These are phyloP conservation scores for Scolecobasidium constrictum DNA, from an alignment of 2,329 filamentous ascomycete species.

Conservation along the genomic window DNA sequence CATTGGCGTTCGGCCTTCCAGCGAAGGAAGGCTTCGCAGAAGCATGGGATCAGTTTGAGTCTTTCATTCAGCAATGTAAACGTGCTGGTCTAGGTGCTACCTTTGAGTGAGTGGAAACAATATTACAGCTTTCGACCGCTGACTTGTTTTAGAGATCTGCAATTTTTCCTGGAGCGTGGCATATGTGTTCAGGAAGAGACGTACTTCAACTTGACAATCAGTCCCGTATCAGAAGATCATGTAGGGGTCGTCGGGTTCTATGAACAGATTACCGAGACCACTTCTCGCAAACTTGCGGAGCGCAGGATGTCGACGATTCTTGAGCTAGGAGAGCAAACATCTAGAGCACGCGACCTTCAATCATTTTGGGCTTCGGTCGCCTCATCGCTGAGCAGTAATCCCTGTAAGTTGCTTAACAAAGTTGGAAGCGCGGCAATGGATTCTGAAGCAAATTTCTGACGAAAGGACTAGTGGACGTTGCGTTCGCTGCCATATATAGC, in stretches of 20 bases:
- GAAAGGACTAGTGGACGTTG: not conserved
- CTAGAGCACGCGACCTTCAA: not conserved
- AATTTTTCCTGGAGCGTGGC: not conserved
- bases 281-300: not conserved
- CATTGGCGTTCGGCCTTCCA: not conserved
- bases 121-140: too few relatives aligned
- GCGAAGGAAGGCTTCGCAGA: slow-evolving; percentile 1
- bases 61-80: slow-evolving; percentile 3
- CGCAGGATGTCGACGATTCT: not conserved
- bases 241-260: not conserved
- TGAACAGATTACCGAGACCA: slow-evolving; percentile 1
- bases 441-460: not conserved
- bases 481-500: not conserved
- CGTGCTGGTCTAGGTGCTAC: not conserved
- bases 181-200: not conserved
- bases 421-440: not conserved
- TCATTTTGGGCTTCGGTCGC: too few relatives aligned
- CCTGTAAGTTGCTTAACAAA: not conserved
- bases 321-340: not conserved
- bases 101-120: too few relatives aligned
- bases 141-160: too few relatives aligned
- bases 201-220: not conserved
- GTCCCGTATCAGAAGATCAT: not conserved
- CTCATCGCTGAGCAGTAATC: too few relatives aligned
- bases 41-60: slow-evolving; percentile 2